Conservation (phyloP, 1,284 basidiomycete species). For the Melampsora americana region DNA sequence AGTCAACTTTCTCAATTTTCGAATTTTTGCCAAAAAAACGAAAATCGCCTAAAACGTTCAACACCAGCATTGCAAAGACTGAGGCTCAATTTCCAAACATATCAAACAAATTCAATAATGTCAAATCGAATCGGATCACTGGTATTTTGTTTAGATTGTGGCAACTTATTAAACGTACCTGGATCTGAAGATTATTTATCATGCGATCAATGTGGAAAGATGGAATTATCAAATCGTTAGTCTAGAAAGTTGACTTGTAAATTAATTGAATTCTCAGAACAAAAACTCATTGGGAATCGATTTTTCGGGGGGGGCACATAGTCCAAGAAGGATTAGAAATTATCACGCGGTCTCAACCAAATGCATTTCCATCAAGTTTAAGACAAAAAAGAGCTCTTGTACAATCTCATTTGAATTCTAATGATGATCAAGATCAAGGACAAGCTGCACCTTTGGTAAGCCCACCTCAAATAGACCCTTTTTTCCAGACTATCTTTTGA, state of each 20-base stretch:
- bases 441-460: constrained; percentile 30
- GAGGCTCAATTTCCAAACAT: too few relatives aligned
- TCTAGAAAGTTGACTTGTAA: not conserved
- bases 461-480: not conserved
- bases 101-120: too few relatives aligned
- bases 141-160: constrained; percentile 88
- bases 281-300: not conserved
- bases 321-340: constrained; percentile 92
- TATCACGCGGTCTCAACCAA: constrained; percentile 81
- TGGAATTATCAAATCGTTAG: not conserved
- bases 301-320: constrained; percentile 53
- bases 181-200: constrained; percentile 18
- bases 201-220: constrained; percentile 16
- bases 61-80: too few relatives aligned
- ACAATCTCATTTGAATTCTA: constrained; percentile 2
- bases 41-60: too few relatives aligned
- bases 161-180: constrained; percentile 83
- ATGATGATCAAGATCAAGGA: constrained; percentile 10
- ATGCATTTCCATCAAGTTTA: constrained; percentile 87
- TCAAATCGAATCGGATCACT: constrained; percentile 67
- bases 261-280: not conserved
- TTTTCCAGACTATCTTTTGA: constrained; percentile 36
- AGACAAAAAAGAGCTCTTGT: constrained; percentile 73
- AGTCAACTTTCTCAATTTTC: too few relatives aligned
- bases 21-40: too few relatives aligned